Evolutionary conservation across 305 asterid species (phyloP).

Genomic region (Fraxinus platypoda): DNA sequence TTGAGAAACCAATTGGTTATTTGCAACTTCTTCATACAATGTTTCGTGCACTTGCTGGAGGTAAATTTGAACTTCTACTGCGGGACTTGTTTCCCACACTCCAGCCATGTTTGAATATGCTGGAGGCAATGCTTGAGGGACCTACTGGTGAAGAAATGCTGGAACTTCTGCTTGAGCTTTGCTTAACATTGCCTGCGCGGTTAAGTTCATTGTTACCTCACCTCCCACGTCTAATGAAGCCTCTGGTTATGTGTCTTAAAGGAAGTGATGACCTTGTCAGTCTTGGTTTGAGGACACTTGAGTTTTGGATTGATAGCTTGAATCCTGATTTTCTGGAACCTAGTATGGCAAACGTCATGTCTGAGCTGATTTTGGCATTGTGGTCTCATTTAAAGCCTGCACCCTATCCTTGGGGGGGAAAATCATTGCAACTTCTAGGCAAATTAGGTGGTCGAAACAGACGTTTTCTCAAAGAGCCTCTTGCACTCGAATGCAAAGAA

Average conservation of each 20-base stretch:
- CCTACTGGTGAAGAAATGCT: slow-evolving; percentile 93
- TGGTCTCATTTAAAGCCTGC: slow-evolving; percentile 98
- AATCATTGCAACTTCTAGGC: slow-evolving; percentile 94
- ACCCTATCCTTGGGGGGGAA: slow-evolving; percentile 97
- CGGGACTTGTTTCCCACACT: slow-evolving; percentile 87
- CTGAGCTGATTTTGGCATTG: slow-evolving; percentile 94
- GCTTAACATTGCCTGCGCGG: slow-evolving; percentile 88
- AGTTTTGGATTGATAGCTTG: slow-evolving; percentile 99
- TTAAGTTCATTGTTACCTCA: slow-evolving; percentile 91
- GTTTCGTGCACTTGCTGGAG: slow-evolving; percentile 98
- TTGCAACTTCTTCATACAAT: slow-evolving; percentile 95
- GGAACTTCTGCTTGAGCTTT: slow-evolving; percentile 87
- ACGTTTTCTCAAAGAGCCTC: slow-evolving; percentile 97
- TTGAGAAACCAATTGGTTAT: slow-evolving; percentile 88
- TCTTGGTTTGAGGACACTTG: slow-evolving; percentile 95
- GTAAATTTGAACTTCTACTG: slow-evolving; percentile 87
- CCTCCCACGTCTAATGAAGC: slow-evolving; percentile 96
- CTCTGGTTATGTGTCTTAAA: slow-evolving; percentile 96
- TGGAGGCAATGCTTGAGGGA: slow-evolving; percentile 93
- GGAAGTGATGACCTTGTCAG: slow-evolving; percentile 92
- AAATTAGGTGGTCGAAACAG: slow-evolving; percentile 98
- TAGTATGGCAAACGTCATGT: slow-evolving; percentile 99
- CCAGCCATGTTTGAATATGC: slow-evolving; percentile 89
- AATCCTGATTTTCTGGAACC: slow-evolving; percentile 99
- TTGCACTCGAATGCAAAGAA: slow-evolving; percentile 97